phyloP scores from a whole-genome alignment of 2,329 filamentous ascomycete genomes.

The Ophiostoma sp. region DNA sequence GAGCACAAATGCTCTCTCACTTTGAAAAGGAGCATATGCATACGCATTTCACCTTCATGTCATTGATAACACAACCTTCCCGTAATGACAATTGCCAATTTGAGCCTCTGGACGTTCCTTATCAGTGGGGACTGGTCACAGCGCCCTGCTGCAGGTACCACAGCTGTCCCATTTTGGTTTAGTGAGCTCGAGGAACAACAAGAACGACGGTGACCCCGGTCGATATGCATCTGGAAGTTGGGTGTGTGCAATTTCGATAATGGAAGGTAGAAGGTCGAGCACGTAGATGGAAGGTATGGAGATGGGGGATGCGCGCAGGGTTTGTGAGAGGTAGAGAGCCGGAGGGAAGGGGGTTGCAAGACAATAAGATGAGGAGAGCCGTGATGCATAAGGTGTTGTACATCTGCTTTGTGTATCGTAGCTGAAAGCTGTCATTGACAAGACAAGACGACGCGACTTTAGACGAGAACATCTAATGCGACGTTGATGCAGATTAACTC shows the following conservation, averaged over 20 bases:
- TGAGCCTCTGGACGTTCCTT: not conserved
- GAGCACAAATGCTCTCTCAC: not conserved
- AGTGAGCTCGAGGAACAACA: not conserved
- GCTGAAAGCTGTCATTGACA: not conserved
- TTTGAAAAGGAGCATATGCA: not conserved
- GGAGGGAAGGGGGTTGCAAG: not conserved
- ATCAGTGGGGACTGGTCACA: not conserved
- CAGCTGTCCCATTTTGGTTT: not conserved
- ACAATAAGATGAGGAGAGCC: slow-evolving; percentile 14
- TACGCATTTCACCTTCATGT: not conserved
- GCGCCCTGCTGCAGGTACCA: not conserved
- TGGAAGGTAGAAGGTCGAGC: not conserved
- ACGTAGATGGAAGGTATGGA: not conserved
- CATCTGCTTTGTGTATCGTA: not conserved
- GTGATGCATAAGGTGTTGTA: not conserved
- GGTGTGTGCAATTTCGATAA: not conserved
- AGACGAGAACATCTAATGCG: not conserved
- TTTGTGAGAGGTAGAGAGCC: not conserved
- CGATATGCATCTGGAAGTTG: not conserved
- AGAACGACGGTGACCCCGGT: not conserved
- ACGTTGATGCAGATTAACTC: not conserved
- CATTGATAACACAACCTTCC: not conserved
- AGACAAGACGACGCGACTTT: not conserved
- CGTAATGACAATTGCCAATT: slow-evolving; percentile 7
- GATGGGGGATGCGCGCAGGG: not conserved